Conservation (phyloP, 2,329 filamentous ascomycete genomes). For the Monilinia laxa region DNA sequence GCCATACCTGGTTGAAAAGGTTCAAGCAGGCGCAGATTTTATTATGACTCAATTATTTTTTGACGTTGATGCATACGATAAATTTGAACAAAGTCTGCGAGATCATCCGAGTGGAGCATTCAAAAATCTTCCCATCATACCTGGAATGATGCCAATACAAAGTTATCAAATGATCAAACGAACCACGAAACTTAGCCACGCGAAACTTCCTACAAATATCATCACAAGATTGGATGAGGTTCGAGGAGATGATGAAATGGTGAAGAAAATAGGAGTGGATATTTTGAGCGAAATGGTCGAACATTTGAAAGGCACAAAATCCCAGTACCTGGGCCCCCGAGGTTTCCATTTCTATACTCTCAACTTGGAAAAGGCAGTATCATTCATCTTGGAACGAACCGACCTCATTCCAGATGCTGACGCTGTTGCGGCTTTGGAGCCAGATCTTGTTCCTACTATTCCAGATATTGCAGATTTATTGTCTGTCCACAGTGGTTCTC, state of each 20-base stretch:
- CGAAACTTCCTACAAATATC: conserved; percentile 70
- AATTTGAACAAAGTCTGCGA: conserved; percentile 74
- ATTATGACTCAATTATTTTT: conserved; percentile 99
- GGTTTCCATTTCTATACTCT: conserved; percentile 98
- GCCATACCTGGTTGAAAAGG: conserved; percentile 87
- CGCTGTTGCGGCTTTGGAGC: conserved; percentile 38
- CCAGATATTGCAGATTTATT: conserved; percentile 31
- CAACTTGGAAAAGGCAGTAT: conserved; percentile 93
- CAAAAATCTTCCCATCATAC: conserved; percentile 84
- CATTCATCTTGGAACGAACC: conserved; percentile 84
- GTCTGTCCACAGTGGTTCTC: conserved; percentile 31
- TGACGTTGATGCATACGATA: conserved; percentile 77
- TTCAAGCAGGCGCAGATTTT: conserved; percentile 88
- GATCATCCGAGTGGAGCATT: conserved; percentile 83
- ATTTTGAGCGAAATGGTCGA: conserved; percentile 83
- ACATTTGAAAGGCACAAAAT: conserved; percentile 64
- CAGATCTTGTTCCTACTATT: conserved; percentile 46
- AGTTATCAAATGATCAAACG: conserved; percentile 94
- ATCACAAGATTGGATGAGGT: conserved; percentile 69
- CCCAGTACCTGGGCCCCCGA: conserved; percentile 57
- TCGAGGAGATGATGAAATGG: conserved; percentile 75
- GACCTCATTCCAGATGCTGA: conserved; percentile 71
- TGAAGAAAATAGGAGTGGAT: conserved; percentile 77
- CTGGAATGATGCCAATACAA: conserved; percentile 95
- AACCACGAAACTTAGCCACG: conserved; percentile 92